Conservation (phyloP, 2,329 filamentous ascomycete genomes). For the Verticillium dahliae region DNA sequence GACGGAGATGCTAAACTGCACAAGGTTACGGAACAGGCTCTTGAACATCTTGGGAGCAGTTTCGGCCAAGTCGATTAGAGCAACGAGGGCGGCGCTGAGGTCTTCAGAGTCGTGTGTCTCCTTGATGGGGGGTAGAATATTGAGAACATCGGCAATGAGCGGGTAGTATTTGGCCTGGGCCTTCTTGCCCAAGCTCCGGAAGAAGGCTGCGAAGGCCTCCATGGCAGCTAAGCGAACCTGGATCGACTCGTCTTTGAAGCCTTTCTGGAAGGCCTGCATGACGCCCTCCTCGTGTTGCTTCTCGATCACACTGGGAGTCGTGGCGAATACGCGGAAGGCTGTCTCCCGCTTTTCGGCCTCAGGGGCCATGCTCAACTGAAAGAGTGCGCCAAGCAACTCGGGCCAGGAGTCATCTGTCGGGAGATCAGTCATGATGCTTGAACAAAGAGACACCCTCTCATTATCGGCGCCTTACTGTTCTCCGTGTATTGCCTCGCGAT, state of each 20-base stretch:
- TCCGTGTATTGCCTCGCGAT: conserved; percentile 92
- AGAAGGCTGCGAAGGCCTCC: conserved; percentile 95
- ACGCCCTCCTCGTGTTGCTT: conserved; percentile 93
- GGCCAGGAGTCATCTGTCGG: conserved; percentile 73
- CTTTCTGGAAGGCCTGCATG: conserved; percentile 78
- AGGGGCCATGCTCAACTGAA: conserved; percentile 81
- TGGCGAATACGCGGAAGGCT: conserved; percentile 91
- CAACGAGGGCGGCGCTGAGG: conserved; percentile 80
- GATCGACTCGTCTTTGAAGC: conserved; percentile 84
- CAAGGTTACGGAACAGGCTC: conserved; percentile 82
- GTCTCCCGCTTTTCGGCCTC: conserved; percentile 83
- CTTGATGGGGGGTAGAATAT: conserved; percentile 90
- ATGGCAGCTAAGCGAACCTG: conserved; percentile 86
- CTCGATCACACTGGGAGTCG: conserved; percentile 92
- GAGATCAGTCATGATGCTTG: neutral
- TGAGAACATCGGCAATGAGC: conserved; percentile 85
- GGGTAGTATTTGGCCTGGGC: conserved; percentile 80
- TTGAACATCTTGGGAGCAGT: conserved; percentile 98
- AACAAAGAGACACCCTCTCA: neutral
- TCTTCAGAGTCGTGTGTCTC: conserved; percentile 86
- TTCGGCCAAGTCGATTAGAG: conserved; percentile 91
- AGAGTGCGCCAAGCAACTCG: conserved; percentile 78
- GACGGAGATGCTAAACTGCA: conserved; percentile 87
- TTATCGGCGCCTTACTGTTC: conserved; percentile 56
- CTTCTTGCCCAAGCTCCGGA: conserved; percentile 84